Conservation (phyloP, 305 asterid species). For the Solanum hybrid region DNA sequence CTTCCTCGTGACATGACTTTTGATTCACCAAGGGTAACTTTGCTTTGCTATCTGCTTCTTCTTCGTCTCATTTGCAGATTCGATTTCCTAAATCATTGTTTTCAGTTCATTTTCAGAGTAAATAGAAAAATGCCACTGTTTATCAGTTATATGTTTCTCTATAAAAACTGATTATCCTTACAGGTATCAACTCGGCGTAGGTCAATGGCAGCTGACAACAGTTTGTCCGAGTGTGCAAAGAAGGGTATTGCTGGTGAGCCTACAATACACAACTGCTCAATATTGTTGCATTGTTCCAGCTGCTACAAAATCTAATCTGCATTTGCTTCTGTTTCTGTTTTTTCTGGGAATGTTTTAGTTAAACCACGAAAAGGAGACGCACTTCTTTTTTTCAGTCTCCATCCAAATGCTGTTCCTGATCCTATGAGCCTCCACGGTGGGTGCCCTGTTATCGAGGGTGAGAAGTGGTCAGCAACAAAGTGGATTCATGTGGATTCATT, state of each 20-base stretch:
- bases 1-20: not conserved
- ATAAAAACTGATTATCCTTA: conserved; percentile 5
- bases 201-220: conserved; percentile 47
- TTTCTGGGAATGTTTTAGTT: conserved; percentile 31
- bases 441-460: conserved; percentile 91
- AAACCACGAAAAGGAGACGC: conserved; percentile 96
- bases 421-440: conserved; percentile 83
- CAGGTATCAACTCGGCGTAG: conserved; percentile 68
- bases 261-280: not conserved
- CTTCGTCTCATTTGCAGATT: not conserved
- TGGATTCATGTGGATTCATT: conserved; percentile 93
- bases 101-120: not conserved
- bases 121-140: not conserved
- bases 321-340: not conserved
- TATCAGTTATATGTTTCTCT: not conserved
- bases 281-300: not conserved
- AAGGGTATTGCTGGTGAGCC: conserved; percentile 84
- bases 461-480: conserved; percentile 98
- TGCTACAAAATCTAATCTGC: conserved; percentile 2
- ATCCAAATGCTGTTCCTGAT: conserved; percentile 68
- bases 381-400: conserved; percentile 77
- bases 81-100: not conserved
- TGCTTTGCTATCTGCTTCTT: not conserved
- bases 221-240: conserved; percentile 77
- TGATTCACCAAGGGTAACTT: not conserved